A percentile compares a stretch with the other conserved stretches of the same genome.
phyloP scores from a whole-genome alignment of 495 filamentous ascomycete species.

The Chaetomidium leptoderma region DNA sequence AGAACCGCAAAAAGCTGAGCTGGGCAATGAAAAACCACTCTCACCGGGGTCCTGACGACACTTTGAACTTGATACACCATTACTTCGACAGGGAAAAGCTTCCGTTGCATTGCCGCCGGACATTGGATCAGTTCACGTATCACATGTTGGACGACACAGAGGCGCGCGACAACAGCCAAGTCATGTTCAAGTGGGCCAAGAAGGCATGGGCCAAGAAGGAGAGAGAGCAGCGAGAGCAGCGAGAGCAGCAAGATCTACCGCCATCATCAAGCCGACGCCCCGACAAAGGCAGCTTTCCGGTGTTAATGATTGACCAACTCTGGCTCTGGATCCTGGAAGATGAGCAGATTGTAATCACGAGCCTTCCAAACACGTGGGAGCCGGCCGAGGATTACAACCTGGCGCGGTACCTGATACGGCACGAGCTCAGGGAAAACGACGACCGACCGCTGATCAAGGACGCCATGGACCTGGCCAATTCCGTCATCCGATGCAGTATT shows the following conservation, averaged over 20 bases:
- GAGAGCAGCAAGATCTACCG: background rate
- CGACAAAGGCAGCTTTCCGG: background rate
- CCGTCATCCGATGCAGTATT: background rate
- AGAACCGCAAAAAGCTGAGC: conserved; percentile 6
- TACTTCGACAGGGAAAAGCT: background rate
- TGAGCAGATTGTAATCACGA: conserved; percentile 7
- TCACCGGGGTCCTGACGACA: background rate
- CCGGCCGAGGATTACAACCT: conserved; percentile 1
- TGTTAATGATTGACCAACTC: conserved; percentile 12
- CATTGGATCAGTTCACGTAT: conserved; percentile 12
- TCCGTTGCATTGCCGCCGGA: conserved; percentile 11
- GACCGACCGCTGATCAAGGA: conserved; percentile 1
- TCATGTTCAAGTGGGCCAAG: conserved; percentile 5
- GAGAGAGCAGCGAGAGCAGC: background rate
- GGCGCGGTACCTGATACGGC: background rate
- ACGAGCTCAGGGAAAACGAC: background rate
- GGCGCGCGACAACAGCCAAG: conserved; percentile 9
- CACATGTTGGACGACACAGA: conserved; percentile 8
- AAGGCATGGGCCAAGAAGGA: background rate
- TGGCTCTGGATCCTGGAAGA: conserved; percentile 13
- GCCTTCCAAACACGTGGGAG: conserved; percentile 10
- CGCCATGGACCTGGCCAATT: background rate
- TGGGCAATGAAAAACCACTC: background rate
- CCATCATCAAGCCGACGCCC: background rate
- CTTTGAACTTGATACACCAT: background rate